Conservation (phyloP, 495 filamentous ascomycete genomes). For the Astrothelium subdiscretum region DNA sequence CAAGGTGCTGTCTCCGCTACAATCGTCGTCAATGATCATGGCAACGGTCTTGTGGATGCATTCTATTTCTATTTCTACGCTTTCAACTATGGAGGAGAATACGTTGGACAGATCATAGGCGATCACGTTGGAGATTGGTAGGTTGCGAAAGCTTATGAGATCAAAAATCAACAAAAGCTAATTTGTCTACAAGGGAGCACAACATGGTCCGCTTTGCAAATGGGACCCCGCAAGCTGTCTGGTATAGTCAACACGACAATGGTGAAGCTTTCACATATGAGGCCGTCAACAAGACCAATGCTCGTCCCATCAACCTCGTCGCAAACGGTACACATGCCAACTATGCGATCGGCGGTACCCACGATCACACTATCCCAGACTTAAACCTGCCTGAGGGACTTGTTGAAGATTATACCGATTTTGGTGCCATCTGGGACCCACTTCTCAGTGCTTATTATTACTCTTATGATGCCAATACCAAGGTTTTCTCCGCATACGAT, state of each 20-base stretch:
- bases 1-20: conserved; percentile 34
- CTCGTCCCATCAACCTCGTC: conserved; percentile 6
- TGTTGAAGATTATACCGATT: conserved; percentile 51
- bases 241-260: conserved; percentile 51
- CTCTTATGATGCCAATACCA: conserved; percentile 9
- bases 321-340: conserved; percentile 22
- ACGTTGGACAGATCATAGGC: conserved; percentile 30
- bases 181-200: conserved; percentile 38
- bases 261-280: conserved; percentile 53
- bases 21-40: conserved; percentile 48
- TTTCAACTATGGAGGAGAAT: conserved; percentile 38
- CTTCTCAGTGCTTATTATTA: conserved; percentile 18
- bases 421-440: conserved; percentile 28
- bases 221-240: conserved; percentile 44
- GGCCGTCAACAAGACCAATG: conserved; percentile 35
- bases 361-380: conserved; percentile 54
- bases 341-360: conserved; percentile 25
- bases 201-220: conserved; percentile 57
- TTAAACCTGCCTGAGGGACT: conserved; percentile 40
- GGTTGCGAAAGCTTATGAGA: neutral
- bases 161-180: conserved; percentile 5
- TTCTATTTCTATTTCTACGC: conserved; percentile 64
- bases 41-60: conserved; percentile 43
- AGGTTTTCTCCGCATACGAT: conserved; percentile 15
- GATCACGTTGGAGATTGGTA: conserved; percentile 54